Conservation (phyloP, 257 asterid species). For the Solanum sejunctum region DNA sequence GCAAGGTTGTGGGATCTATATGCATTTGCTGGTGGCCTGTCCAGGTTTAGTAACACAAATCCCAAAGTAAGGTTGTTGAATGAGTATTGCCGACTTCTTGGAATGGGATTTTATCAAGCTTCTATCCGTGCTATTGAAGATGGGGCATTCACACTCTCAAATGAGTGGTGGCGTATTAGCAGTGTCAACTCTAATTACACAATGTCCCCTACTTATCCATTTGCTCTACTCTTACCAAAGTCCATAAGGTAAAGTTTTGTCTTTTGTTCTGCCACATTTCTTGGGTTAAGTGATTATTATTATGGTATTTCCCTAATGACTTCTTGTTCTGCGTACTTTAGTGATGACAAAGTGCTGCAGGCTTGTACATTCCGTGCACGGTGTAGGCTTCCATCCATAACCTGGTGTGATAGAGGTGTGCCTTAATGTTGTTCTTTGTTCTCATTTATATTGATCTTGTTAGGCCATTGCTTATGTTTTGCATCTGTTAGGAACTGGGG, state of each 20-base stretch:
- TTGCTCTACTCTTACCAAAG: conserved; percentile 87
- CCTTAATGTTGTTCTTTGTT: conserved; percentile 8
- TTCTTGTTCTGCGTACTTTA: conserved; percentile 23
- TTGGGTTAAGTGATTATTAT: conserved; percentile 4
- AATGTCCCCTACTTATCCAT: conserved; percentile 82
- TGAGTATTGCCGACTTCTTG: conserved; percentile 91
- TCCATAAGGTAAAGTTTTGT: conserved; percentile 50
- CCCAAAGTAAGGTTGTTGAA: conserved; percentile 72
- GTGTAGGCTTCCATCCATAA: conserved; percentile 75
- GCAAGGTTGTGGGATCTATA: conserved; percentile 83
- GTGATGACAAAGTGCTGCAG: conserved; percentile 79
- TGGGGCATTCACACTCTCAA: conserved; percentile 60
- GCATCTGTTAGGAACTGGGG: conserved; percentile 67
- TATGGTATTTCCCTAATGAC: conserved; percentile 12
- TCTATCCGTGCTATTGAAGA: conserved; percentile 55
- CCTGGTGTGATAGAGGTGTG: conserved; percentile 91
- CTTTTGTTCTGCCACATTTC: background rate
- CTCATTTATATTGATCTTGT: conserved; percentile 3
- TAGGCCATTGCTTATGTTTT: conserved; percentile 2
- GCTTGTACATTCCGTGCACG: conserved; percentile 88
- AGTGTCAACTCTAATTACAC: conserved; percentile 54
- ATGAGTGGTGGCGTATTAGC: conserved; percentile 91
- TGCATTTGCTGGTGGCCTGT: conserved; percentile 63
- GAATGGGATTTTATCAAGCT: conserved; percentile 45
- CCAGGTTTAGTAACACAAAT: conserved; percentile 38